Base-by-base conservation (phyloP, 139 green algal species). In the Marvania coccoides region DNA sequence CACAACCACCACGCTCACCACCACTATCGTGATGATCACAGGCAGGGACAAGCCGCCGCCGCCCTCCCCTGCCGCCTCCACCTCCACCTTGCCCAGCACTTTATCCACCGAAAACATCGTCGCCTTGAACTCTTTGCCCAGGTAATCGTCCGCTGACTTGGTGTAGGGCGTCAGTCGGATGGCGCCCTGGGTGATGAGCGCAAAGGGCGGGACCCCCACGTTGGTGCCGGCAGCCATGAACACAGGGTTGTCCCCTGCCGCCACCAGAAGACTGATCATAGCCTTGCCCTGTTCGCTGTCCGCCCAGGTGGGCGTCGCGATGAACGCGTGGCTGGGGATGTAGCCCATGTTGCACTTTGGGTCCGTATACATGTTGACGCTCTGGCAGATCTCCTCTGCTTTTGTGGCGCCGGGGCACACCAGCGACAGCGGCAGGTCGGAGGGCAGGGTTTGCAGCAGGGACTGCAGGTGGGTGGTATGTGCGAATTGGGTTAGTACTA, bases 1-100 rank as follows among this genome's bases (percentile, higher is more conserved):
- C 13, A 23, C 51, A 58, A 73, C 31, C 59, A 76, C 63, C 67
- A 75, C 33, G 19, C 23, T 19, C 31, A 26, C 57, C 19, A 64
- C 57, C 8, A 9, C 12, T 24, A 69, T 69, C 13, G 23, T 38
- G 26, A 64, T 64, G 33, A 64, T 64, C 29, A 38, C 57, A 34
- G n/a, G 37, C 26, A 38, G 47, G 33, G 23, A 39, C 12, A 64
- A 26, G 19, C 57, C 57, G 48, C 30, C 57, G 23, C 23, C 30
- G 34, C 23, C 19, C 23, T 55, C n/a, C 8, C 0, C 23, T 47
- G 12, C 51, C 9, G 12, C 12, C 36, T 9, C 51, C 12, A 9
- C 54, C 15, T 33, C 54, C 15, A 61, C n/a, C 31, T 30, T 61
- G 1, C 40, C 24, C 24, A 23, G 33, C 24, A 64, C 57, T 23